These are phyloP conservation scores for Linderniella brevidens DNA, from an alignment of 257 asterid genomes.

Conservation along the genomic window DNA sequence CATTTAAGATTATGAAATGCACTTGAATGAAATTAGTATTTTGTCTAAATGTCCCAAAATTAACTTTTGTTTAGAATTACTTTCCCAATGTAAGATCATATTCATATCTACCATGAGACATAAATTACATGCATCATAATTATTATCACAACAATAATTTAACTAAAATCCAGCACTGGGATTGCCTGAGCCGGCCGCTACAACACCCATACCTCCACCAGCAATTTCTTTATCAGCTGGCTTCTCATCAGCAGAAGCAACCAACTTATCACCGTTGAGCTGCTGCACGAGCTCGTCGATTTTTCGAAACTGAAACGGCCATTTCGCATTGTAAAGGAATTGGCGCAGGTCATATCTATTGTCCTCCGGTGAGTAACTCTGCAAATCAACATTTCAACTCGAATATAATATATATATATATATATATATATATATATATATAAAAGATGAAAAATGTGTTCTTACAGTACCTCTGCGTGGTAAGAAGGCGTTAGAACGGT, in stretches of 20 bases:
- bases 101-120: too few species aligned
- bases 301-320: conserved; percentile 82
- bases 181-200: conserved; percentile 75
- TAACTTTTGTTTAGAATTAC: too few species aligned
- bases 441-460: background rate
- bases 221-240: conserved; percentile 2
- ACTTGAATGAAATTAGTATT: too few species aligned
- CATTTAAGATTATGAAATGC: too few species aligned
- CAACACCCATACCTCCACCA: conserved; percentile 56
- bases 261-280: conserved; percentile 18
- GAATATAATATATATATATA: background rate
- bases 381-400: conserved; percentile 1
- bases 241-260: conserved; percentile 12
- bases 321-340: conserved; percentile 65
- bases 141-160: background rate
- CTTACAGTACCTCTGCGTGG: conserved; percentile 59
- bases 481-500: conserved; percentile 86
- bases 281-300: conserved; percentile 61
- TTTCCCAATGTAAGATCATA: too few species aligned
- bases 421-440: background rate
- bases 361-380: conserved; percentile 82
- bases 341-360: conserved; percentile 90
- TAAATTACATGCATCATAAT: too few species aligned
- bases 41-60: too few species aligned
- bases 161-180: conserved; percentile 66